Conservation (phyloP, 495 filamentous ascomycete species). For the Lasiosphaeriaceae sp. region DNA sequence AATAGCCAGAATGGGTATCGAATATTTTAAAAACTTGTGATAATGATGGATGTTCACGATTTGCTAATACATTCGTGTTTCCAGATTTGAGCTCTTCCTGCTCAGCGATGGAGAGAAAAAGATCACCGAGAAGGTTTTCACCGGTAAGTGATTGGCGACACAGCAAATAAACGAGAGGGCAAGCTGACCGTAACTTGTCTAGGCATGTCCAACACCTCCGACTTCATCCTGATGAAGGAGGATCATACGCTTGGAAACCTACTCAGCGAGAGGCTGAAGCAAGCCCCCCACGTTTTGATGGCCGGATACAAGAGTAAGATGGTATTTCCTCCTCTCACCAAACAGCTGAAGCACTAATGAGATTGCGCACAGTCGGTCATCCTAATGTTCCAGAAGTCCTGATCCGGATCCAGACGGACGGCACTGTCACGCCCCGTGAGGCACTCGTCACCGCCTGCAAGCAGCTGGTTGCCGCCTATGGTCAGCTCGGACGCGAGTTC, state of each 20-base stretch:
- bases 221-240: slow-evolving; percentile 94
- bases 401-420: slow-evolving; percentile 90
- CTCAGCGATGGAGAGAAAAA: slow-evolving; percentile 87
- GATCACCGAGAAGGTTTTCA: slow-evolving; percentile 78
- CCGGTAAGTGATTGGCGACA: slow-evolving; percentile 54
- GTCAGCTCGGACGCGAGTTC: slow-evolving; percentile 76
- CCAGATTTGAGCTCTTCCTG: slow-evolving; percentile 87
- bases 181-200: background rate
- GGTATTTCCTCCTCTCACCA: background rate
- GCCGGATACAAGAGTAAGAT: slow-evolving; percentile 77
- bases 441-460: slow-evolving; percentile 76
- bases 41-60: no score
- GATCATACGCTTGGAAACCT: slow-evolving; percentile 96
- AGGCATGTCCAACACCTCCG: slow-evolving; percentile 81
- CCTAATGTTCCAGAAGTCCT: slow-evolving; percentile 81
- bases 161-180: no score
- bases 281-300: slow-evolving; percentile 74
- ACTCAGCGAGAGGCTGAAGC: slow-evolving; percentile 73
- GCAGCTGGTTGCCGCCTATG: slow-evolving; percentile 72
- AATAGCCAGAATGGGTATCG: background rate
- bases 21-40: no score
- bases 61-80: slow-evolving; percentile 19
- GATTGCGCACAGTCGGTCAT: slow-evolving; percentile 64
- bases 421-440: slow-evolving; percentile 76
- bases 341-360: background rate